A percentile compares a stretch with the other conserved stretches of the same genome.
Evolutionary conservation across 2,329 filamentous ascomycete species (phyloP).

Genomic region (Aspergillus amoenus): DNA sequence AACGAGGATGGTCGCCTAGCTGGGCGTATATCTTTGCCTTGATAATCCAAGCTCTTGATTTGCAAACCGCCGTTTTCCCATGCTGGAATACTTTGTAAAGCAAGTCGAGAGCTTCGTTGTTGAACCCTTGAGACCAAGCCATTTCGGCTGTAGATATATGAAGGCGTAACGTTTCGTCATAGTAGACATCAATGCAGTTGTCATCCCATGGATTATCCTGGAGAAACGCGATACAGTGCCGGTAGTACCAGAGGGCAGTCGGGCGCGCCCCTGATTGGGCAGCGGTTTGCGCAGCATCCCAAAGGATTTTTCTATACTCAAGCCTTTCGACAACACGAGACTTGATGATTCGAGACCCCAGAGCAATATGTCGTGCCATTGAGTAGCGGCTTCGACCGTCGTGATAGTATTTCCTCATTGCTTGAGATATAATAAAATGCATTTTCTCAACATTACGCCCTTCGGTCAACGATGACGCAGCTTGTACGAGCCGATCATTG

Average conservation of each 20-base stretch:
- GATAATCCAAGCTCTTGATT: conserved; percentile 79
- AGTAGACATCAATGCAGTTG: conserved; percentile 68
- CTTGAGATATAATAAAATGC: conserved; percentile 86
- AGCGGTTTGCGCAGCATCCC: conserved; percentile 74
- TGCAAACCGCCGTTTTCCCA: conserved; percentile 72
- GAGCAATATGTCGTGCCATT: conserved; percentile 77
- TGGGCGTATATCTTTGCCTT: conserved; percentile 77
- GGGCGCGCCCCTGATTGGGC: conserved; percentile 79
- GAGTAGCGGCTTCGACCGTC: conserved; percentile 67
- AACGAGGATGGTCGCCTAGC: conserved; percentile 67
- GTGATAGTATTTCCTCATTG: conserved; percentile 69
- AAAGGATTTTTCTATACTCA: conserved; percentile 72
- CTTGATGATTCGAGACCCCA: conserved; percentile 73
- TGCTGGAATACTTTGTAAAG: conserved; percentile 68
- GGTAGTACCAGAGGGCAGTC: conserved; percentile 80
- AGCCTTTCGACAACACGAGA: conserved; percentile 59
- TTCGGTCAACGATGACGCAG: conserved; percentile 68
- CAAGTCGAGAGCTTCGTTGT: conserved; percentile 65
- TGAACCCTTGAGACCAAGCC: conserved; percentile 74
- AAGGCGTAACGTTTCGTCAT: conserved; percentile 80
- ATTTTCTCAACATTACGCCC: conserved; percentile 69
- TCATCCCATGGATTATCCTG: conserved; percentile 78
- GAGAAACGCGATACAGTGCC: conserved; percentile 72
- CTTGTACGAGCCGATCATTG: conserved; percentile 83
- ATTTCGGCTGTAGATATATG: conserved; percentile 80